phyloP scores from a whole-genome alignment of 2,329 filamentous ascomycete species.

The Chalaropsis thielavioides region DNA sequence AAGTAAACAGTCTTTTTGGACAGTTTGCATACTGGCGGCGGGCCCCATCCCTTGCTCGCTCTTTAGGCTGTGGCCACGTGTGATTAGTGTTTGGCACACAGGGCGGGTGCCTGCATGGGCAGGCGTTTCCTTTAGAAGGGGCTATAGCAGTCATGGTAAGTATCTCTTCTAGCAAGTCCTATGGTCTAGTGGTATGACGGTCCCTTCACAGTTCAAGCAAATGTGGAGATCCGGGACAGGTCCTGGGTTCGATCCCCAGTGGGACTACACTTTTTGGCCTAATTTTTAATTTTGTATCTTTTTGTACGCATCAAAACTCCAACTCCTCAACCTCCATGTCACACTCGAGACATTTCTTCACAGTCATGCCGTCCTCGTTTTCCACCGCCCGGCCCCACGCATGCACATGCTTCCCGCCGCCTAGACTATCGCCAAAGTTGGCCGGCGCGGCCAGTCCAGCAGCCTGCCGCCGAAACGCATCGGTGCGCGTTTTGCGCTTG shows the following conservation, averaged over 20 bases:
- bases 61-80: slow-evolving; percentile 1
- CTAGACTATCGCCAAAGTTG: slow-evolving; percentile 65
- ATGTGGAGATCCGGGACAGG: slow-evolving; percentile 14
- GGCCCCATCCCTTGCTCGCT: neutral
- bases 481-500: slow-evolving; percentile 85
- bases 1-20: neutral
- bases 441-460: slow-evolving; percentile 35
- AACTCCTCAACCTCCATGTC: slow-evolving; percentile 68
- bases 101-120: neutral
- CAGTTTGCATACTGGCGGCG: neutral
- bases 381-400: slow-evolving; percentile 65
- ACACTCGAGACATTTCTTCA: slow-evolving; percentile 66
- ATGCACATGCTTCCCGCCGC: slow-evolving; percentile 63
- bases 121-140: neutral
- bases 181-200: slow-evolving; percentile 18
- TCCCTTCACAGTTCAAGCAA: slow-evolving; percentile 12
- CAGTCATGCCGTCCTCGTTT: slow-evolving; percentile 55
- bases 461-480: slow-evolving; percentile 66
- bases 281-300: neutral
- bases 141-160: too few species aligned
- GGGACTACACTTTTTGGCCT: slow-evolving; percentile 4
- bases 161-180: slow-evolving; percentile 6
- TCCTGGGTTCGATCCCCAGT: slow-evolving; percentile 19
- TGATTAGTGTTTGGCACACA: neutral
- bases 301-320: slow-evolving; percentile 36